Conservation (phyloP, 345 rosid genomes). For the Hibiscus mutabilis region DNA sequence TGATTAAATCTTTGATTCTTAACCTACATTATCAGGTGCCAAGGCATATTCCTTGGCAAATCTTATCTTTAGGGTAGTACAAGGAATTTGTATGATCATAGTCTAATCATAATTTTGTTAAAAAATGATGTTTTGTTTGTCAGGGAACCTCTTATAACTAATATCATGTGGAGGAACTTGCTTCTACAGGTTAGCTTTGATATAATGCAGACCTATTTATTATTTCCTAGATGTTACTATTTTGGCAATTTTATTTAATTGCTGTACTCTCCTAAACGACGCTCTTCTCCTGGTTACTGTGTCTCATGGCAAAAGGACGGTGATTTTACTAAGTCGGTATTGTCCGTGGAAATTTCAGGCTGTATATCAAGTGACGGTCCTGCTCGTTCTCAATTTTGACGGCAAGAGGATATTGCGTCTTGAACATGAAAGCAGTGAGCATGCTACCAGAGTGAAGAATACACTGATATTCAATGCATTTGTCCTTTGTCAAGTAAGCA, state of each 20-base stretch:
- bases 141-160: conserved; percentile 96
- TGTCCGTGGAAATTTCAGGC: conserved; percentile 41
- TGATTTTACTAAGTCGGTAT: neutral
- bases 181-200: conserved; percentile 56
- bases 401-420: conserved; percentile 58
- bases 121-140: conserved; percentile 6
- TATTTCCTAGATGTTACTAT: neutral
- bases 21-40: neutral
- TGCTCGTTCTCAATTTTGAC: conserved; percentile 66
- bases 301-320: neutral
- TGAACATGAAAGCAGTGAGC: conserved; percentile 20
- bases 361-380: conserved; percentile 65
- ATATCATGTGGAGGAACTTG: conserved; percentile 99
- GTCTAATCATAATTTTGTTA: neutral
- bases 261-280: neutral
- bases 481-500: conserved; percentile 83
- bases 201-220: neutral
- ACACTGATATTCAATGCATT: conserved; percentile 90
- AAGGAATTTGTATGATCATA: neutral
- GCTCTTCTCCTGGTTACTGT: neutral
- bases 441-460: conserved; percentile 59
- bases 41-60: neutral
- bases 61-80: neutral
- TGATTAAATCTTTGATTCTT: neutral
- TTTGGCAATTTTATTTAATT: neutral